Base-by-base conservation (phyloP, 2,329 filamentous ascomycete species). In the Mycosphaerella arachidis region DNA sequence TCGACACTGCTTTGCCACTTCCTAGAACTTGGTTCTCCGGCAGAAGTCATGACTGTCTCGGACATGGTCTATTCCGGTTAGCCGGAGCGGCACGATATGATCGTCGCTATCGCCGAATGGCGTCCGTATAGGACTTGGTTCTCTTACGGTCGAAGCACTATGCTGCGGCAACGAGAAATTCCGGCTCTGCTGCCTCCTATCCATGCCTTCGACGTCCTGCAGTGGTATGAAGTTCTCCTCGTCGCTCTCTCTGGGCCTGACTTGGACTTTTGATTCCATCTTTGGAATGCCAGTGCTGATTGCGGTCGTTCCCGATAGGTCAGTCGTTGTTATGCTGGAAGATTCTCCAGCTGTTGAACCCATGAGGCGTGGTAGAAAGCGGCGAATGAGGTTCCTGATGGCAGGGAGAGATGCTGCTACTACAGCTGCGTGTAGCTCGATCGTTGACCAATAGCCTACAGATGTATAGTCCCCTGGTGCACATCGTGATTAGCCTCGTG, bases 361-460 rank as follows among this genome's bases (percentile, higher is more conserved):
- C 63, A 65, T 65, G 8, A 63, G 30, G n/a, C 43, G 40, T 13
- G 63, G 63, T 1, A 58, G 29, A 27, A 56, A 65, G 20, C 61
- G 56, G 7, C 61, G 61, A 9, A 63, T 48, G 4, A 65, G 52
- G 16, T 57, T 63, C 3, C 63, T 48, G 24, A 65, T 63, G 3
- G 61, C 58, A 13, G 63, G 63, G 61, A 65, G 61, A 16, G 55
- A 65, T 10, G 63, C 61, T 43, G 56, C 57, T 13, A 63, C 48
- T 10, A 65, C 56, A 4, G 61, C 54, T 13, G 55, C 55, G 52
- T 65, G 58, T 8, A 65, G 48, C 43, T 65, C 63, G 20, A 61
- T 55, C 1, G 61, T 63, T 16, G 58, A 59, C 61, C 61, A 65
- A 54, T 60, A 63, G 24, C 61, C 63, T 8, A 58, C 55, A 4